Base-by-base conservation (phyloP, 305 asterid genomes). In the Plantago rigida region DNA sequence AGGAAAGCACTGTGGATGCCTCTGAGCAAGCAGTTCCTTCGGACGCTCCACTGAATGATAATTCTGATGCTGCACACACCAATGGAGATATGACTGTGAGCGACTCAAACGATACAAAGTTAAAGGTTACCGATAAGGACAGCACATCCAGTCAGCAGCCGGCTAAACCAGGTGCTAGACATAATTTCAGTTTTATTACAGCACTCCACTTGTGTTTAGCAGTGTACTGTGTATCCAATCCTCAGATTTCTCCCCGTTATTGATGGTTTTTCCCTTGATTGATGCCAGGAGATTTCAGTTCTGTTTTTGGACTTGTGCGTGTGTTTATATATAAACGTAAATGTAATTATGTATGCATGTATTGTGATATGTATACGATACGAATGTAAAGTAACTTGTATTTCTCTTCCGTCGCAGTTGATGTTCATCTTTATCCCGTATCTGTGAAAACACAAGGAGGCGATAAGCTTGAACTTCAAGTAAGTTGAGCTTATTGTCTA, bases 401-500 rank as follows among this genome's bases (percentile, higher is more conserved):
- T 44, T 65, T 67, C 31, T 36, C 51, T 65, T 58, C 51, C 57
- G 51, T 75, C 55, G 66, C 94, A 89, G 95, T 79, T 54, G 94
- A 84, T 42, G 63, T 79, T 74, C 81, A 78, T 71, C 97, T 89
- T 56, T 86, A 79, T 78, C 92, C 92, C 26, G 97, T 89, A 56
- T 79, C 87, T 34, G 92, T 89, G 65, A 89, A 82, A 74, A 83
- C 89, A 24, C 94, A 74, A 64, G 86, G 86, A 59, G 97, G 97
- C 13, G 95, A 87, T 66, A 86, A 82, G 81, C 83, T 89, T 68
- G 95, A 89, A 69, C 73, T 89, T n/a, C 95, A 86, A 79, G 97
- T 86, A 78, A 77, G 81, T 63, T 31, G 19, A 42, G 3, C 47
- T 67, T 26, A 59, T 39, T 54, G 2, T 29, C 66, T 47, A 31